Percentiles rank a stretch among this genome's conserved stretches.
Conservation (phyloP, 768 basidiomycete species). For the Macrolepiota fuliginosa region DNA sequence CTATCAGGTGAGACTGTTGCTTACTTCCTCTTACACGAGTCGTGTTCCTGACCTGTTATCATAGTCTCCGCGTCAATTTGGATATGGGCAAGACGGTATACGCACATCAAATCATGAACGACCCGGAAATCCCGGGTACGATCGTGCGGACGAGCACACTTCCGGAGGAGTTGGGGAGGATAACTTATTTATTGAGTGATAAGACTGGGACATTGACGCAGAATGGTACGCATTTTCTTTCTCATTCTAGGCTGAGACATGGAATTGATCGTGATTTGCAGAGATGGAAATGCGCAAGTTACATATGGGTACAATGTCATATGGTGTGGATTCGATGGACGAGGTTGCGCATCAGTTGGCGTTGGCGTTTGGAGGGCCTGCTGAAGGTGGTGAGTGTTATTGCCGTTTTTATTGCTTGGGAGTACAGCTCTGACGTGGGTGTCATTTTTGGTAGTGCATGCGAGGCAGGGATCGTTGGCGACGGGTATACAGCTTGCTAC, state of each 20-base stretch:
- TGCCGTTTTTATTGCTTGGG: background rate
- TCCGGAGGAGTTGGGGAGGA: constrained; percentile 93
- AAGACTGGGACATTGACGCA: constrained; percentile 98
- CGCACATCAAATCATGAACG: constrained; percentile 92
- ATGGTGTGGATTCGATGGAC: constrained; percentile 98
- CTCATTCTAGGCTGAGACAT: background rate
- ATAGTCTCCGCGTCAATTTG: constrained; percentile 94
- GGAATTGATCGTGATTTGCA: background rate
- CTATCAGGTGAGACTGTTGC: constrained; percentile 79
- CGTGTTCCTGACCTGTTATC: background rate
- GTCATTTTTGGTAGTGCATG: constrained; percentile 29
- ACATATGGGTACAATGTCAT: constrained; percentile 98
- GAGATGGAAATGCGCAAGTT: constrained; percentile 87
- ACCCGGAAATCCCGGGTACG: constrained; percentile 88
- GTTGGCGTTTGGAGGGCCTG: constrained; percentile 70
- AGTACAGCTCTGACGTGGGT: background rate
- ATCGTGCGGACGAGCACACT: constrained; percentile 98
- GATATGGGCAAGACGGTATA: constrained; percentile 99
- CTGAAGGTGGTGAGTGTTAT: constrained; percentile 45
- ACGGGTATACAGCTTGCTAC: constrained; percentile 83
- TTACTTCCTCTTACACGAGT: background rate
- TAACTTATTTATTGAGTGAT: constrained; percentile 94
- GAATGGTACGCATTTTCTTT: constrained; percentile 62
- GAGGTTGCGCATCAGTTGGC: constrained; percentile 93
- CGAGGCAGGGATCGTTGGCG: constrained; percentile 53